Evolutionary conservation across 139 green algal species (phyloP), one percentile per base, ranked within the genome.

Genomic region (Microglena sp.): DNA sequence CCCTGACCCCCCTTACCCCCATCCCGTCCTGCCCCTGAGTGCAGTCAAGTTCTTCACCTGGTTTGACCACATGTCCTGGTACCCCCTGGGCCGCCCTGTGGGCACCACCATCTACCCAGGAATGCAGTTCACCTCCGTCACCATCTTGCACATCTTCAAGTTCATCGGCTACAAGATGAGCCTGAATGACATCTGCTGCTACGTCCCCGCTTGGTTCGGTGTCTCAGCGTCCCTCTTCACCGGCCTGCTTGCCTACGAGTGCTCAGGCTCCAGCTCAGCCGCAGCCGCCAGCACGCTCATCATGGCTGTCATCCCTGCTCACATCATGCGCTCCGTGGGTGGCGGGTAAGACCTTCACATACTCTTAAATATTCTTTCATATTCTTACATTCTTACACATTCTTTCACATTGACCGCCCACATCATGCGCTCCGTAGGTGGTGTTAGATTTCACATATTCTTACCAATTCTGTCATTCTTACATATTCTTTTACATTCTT

Each of bases 101-200:
- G 85, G 85, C n/a, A 73, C 68, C 30, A 92, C 85, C 21, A 76
- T 92, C 5, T 92, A 89, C 76, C 85, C 85, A 2, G 85, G 85
- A 26, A 81, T 92, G 57, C 84, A 84, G 74, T 69, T 86, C 6
- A 82, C 75, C 2, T 72, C 75, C 28, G 85, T 82, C 15, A 70
- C 80, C 18, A 70, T 84, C 33, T 68, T 64, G 33, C 58, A 65
- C 34, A 5, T 65, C 4, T 50, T 50, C 15, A 50, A 50, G 8
- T 8, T n/a, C 11, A 5, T 36, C 11, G 56, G 24, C 28, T 31
- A 45, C 29, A 5, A 5, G 8, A 65, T 65, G 58, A 33, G 8
- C 33, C 34, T 65, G 33, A 65, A 65, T 29, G 58, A 65, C 58
- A 54, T 65, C 58, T 65, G 58, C 21, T 33, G 50, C 21, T 65